Evolutionary conservation across 306 rosid species (phyloP).

Genomic region (Sesbania bispinosa): DNA sequence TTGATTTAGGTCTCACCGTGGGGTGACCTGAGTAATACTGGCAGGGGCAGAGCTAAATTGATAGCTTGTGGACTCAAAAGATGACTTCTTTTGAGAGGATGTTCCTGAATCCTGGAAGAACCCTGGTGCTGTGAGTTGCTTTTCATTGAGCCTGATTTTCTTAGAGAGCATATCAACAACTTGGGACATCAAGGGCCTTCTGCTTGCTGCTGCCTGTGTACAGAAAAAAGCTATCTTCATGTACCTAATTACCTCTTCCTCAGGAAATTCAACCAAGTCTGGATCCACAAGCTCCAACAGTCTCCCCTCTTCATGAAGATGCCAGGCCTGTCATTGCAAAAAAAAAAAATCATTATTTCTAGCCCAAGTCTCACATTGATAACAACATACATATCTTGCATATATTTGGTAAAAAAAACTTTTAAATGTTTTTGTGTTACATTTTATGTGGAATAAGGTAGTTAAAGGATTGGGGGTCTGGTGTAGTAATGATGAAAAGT

Average conservation of each 20-base stretch:
- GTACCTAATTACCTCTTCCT: slow-evolving; percentile 64
- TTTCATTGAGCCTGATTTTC: slow-evolving; percentile 66
- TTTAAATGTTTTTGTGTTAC: no score
- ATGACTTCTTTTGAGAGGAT: slow-evolving; percentile 43
- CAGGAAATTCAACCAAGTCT: slow-evolving; percentile 54
- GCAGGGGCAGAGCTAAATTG: slow-evolving; percentile 38
- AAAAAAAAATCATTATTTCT: slow-evolving; percentile 7
- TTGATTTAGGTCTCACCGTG: slow-evolving; percentile 44
- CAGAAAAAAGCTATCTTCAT: slow-evolving; percentile 93
- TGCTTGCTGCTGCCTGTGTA: slow-evolving; percentile 69
- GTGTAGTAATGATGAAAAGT: not conserved
- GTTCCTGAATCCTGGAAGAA: slow-evolving; percentile 46
- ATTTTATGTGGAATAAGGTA: no score
- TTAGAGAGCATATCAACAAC: slow-evolving; percentile 82
- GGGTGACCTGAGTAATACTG: slow-evolving; percentile 53
- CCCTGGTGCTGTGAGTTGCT: slow-evolving; percentile 74
- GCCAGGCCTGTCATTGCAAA: slow-evolving; percentile 75
- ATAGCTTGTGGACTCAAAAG: slow-evolving; percentile 10
- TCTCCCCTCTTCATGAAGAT: slow-evolving; percentile 68
- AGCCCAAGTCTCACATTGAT: not conserved
- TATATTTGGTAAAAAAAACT: no score
- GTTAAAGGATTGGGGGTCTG: not conserved
- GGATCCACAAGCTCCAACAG: slow-evolving; percentile 74
- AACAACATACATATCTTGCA: not conserved
- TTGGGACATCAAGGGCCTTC: slow-evolving; percentile 78